A percentile compares a stretch with the other conserved stretches of the same genome.
phyloP scores from a whole-genome alignment of 192 early-diverging fungal species.

The Podochytrium sp. region DNA sequence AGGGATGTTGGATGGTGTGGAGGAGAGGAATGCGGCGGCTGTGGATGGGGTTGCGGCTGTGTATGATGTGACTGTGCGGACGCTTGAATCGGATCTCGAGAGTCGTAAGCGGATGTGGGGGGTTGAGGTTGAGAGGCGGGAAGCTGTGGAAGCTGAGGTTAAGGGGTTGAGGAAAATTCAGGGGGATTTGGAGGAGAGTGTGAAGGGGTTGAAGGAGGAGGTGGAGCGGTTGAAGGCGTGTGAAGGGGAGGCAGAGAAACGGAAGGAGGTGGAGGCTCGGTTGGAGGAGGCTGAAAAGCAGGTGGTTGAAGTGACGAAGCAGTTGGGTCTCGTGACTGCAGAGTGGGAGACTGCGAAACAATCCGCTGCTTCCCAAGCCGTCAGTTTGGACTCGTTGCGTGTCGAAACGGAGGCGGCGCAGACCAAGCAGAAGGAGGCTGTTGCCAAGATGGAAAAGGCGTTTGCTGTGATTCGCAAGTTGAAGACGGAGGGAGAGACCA shows the following conservation, averaged over 20 bases:
- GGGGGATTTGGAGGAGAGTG: conserved; percentile 19
- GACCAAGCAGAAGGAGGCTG: conserved; percentile 10
- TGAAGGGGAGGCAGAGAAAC: background rate
- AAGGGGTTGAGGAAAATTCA: conserved; percentile 17
- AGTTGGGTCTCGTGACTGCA: background rate
- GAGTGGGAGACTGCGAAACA: background rate
- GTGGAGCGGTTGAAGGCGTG: background rate
- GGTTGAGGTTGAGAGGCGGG: conserved; percentile 14
- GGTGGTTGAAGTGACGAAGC: conserved; percentile 5
- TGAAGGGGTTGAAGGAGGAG: conserved; percentile 14
- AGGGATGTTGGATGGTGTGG: conserved; percentile 14
- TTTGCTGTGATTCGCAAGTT: conserved; percentile 27
- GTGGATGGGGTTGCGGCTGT: conserved; percentile 27
- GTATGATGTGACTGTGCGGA: conserved; percentile 30
- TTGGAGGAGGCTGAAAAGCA: conserved; percentile 11
- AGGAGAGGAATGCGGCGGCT: background rate
- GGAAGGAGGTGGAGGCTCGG: conserved; percentile 11
- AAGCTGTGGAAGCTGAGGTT: conserved; percentile 18
- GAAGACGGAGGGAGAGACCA: conserved; percentile 12
- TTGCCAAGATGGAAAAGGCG: conserved; percentile 18
- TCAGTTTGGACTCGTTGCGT: background rate
- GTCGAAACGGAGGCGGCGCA: background rate
- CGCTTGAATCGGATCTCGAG: conserved; percentile 27
- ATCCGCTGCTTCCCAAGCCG: background rate
- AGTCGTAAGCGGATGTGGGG: conserved; percentile 15